Conservation (phyloP, 2,329 filamentous ascomycete genomes). For the Geosmithia putterillii region DNA sequence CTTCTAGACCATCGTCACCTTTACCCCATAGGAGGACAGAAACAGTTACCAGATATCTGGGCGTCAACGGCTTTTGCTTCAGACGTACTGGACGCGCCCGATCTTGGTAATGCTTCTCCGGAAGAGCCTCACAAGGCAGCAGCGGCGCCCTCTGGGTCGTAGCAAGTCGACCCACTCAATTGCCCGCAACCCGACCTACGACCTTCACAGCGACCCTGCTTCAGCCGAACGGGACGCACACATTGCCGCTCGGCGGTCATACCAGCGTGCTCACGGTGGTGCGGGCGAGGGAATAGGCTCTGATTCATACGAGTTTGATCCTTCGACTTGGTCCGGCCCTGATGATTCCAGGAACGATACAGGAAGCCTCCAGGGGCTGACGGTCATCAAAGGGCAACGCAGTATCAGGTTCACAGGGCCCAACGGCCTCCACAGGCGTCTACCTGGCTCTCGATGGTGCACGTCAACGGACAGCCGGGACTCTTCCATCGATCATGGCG, state of each 20-base stretch:
- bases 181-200: slow-evolving; percentile 22
- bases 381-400: slow-evolving; percentile 27
- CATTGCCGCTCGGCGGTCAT: slow-evolving; percentile 50
- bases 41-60: background rate
- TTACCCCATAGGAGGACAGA: background rate
- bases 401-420: slow-evolving; percentile 43
- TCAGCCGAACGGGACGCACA: slow-evolving; percentile 46
- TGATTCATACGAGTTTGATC: background rate
- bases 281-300: slow-evolving; percentile 1
- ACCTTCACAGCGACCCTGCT: slow-evolving; percentile 30
- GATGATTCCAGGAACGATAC: slow-evolving; percentile 2
- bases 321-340: background rate
- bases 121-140: slow-evolving; percentile 29
- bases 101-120: slow-evolving; percentile 31
- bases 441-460: slow-evolving; percentile 14
- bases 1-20: background rate
- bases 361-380: slow-evolving; percentile 3
- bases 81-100: background rate
- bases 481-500: background rate
- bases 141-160: slow-evolving; percentile 29
- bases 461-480: background rate
- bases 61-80: background rate
- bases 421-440: slow-evolving; percentile 13
- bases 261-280: slow-evolving; percentile 34
- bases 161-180: slow-evolving; percentile 42